Evolutionary conservation across 2,329 filamentous ascomycete genomes (phyloP), one percentile per base, ranked within the genome.

Genomic region (Gaeumannomyces tritici): DNA sequence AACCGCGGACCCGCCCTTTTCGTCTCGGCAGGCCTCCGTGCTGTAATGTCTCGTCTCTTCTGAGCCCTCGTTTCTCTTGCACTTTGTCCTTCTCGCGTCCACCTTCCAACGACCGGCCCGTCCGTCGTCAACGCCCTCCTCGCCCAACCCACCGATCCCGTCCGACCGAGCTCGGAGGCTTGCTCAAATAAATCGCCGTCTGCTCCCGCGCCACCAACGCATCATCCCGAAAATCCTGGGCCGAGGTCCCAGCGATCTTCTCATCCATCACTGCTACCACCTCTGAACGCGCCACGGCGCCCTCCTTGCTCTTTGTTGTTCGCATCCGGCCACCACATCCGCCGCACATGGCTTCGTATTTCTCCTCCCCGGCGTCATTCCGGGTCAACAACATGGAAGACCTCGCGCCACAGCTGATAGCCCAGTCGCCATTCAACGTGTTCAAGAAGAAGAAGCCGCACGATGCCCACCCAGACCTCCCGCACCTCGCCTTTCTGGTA

Each of bases 401-500:
- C 58, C 61, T 65, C 8, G 66, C 66, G 29, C 57, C 64, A 57
- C 63, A 69, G 55, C 68, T 66, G 64, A 68, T 70, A 61, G 63
- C 71, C 58, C 65, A 80, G 28, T 68, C 77, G 61, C 76, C 77
- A 6, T 69, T 80, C 61, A 71, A 75, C 63, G 71, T 75, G 18
- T 71, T 80, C 58, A 67, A 73, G 55, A 71, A 74, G 64, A 73
- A 73, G 61, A 5, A 7, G 42, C 70, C 75, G 13, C 78, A 83
- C 67, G 77, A 80, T 4, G 76, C 80, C 24, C 87, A 91, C 66
- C 88, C 88, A 18, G 81, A 88, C 61, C 80, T 91, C 66, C 79
- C 78, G 63, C 83, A 92, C 69, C 81, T 96, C 33, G 82, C 87
- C 54, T 80, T 96, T 29, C 86, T 96, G 64, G 93, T 98, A 68